These are phyloP conservation scores for Sarocladiaceae sp. DNA, from an alignment of 2,329 filamentous ascomycete species.

Conservation along the genomic window DNA sequence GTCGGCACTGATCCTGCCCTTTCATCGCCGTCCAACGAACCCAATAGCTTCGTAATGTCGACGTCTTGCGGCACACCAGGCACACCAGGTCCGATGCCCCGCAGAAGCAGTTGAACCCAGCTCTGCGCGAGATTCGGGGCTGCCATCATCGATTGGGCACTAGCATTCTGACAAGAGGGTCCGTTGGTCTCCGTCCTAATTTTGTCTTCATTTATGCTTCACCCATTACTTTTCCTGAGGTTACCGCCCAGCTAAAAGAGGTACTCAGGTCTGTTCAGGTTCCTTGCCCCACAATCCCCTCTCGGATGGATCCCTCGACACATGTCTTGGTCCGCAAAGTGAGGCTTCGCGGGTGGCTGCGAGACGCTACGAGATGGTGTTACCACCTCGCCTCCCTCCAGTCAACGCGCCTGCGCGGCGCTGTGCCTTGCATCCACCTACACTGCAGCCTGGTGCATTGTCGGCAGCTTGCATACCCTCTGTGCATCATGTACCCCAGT, in stretches of 20 bases:
- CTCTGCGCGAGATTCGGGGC: not conserved
- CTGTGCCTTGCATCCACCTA: slow-evolving; percentile 4
- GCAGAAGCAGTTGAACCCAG: not conserved
- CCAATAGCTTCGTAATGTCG: not conserved
- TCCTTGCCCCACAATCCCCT: not conserved
- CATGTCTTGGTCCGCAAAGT: slow-evolving; percentile 4
- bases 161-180: not conserved
- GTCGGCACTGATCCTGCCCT: not conserved
- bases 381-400: not conserved
- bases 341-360: slow-evolving; percentile 6
- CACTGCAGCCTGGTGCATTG: not conserved
- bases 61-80: not conserved
- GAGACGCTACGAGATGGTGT: not conserved
- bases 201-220: not conserved
- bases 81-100: not conserved
- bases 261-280: not conserved
- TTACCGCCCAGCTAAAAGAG: slow-evolving; percentile 1
- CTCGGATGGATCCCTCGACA: not conserved
- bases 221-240: slow-evolving; percentile 1
- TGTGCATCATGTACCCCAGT: slow-evolving; percentile 7
- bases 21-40: slow-evolving; percentile 3
- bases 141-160: not conserved
- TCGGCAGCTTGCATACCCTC: slow-evolving; percentile 3
- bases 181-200: not conserved
- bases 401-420: not conserved